Evolutionary conservation across 2,329 filamentous ascomycete species (phyloP), one percentile per base, ranked within the genome.

Genomic region (Basipetospora chlamydospora): DNA sequence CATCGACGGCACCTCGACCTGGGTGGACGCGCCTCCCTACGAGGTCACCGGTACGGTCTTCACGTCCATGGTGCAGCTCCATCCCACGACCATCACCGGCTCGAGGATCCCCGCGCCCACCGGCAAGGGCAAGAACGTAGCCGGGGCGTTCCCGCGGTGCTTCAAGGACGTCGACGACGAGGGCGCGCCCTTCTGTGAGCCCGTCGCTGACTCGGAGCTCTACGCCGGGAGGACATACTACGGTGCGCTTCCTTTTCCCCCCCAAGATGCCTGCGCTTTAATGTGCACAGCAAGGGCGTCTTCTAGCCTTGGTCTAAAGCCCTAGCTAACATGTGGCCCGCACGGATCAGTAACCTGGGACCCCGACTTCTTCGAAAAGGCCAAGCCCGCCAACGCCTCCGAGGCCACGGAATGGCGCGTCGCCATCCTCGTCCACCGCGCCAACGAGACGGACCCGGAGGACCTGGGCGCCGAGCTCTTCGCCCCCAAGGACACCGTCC

Each of bases 261-360:
- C 16, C 15, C 21, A n/a, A n/a, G n/a, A n/a, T n/a, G n/a, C n/a
- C n/a, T n/a, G n/a, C n/a, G n/a, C n/a, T n/a, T n/a, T n/a, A n/a
- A n/a, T n/a, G n/a, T n/a, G n/a, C n/a, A n/a, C n/a, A n/a, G n/a
- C n/a, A n/a, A n/a, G n/a, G n/a, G n/a, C n/a, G n/a, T n/a, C n/a
- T n/a, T n/a, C n/a, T n/a, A n/a, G n/a, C n/a, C n/a, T n/a, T n/a
- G n/a, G n/a, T n/a, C n/a, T n/a, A n/a, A n/a, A n/a, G n/a, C n/a
- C n/a, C n/a, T n/a, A n/a, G n/a, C n/a, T n/a, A n/a, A n/a, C n/a
- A n/a, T n/a, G n/a, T 17, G 17, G 12, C n/a, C 3, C 22, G 11
- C 18, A 13, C 21, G 4, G 20, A 3, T 6, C 32, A 73, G 70
- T 74, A 37, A 71, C 66, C 20, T 74, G 70, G 69, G 68, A 75